These are phyloP conservation scores for Iris pallida DNA, from an alignment of 116 monocot genomes.

Conservation along the genomic window DNA sequence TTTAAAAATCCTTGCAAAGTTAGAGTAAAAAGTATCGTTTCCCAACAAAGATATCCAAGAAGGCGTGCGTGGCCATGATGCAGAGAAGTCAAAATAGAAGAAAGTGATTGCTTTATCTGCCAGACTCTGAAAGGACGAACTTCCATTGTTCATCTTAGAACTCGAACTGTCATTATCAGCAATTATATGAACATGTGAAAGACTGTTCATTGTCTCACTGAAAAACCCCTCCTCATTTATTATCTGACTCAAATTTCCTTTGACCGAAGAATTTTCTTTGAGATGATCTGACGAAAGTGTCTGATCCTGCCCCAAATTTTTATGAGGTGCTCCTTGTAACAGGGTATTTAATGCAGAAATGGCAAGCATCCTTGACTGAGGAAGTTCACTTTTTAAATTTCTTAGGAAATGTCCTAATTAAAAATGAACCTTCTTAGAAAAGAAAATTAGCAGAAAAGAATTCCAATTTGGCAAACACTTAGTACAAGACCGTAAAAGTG, in stretches of 20 bases:
- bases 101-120: constrained; percentile 83
- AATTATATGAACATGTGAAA: constrained; percentile 89
- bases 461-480: background rate
- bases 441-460: background rate
- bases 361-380: constrained; percentile 94
- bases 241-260: constrained; percentile 45
- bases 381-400: constrained; percentile 85
- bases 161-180: constrained; percentile 64
- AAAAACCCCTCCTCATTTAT: constrained; percentile 70
- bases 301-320: constrained; percentile 24
- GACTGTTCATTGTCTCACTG: constrained; percentile 61
- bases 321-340: constrained; percentile 57
- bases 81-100: constrained; percentile 96
- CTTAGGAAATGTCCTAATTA: constrained; percentile 75
- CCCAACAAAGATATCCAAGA: constrained; percentile 76
- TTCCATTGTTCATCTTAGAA: constrained; percentile 49
- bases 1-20: constrained; percentile 86
- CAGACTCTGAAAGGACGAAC: constrained; percentile 70
- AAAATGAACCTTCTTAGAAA: background rate
- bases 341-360: constrained; percentile 88
- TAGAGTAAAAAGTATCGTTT: constrained; percentile 75
- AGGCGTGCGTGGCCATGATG: constrained; percentile 95
- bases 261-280: constrained; percentile 26
- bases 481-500: background rate
- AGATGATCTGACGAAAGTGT: constrained; percentile 13